These are phyloP conservation scores for Nicotiana tabacum DNA, from an alignment of 257 asterid genomes.

Conservation along the genomic window DNA sequence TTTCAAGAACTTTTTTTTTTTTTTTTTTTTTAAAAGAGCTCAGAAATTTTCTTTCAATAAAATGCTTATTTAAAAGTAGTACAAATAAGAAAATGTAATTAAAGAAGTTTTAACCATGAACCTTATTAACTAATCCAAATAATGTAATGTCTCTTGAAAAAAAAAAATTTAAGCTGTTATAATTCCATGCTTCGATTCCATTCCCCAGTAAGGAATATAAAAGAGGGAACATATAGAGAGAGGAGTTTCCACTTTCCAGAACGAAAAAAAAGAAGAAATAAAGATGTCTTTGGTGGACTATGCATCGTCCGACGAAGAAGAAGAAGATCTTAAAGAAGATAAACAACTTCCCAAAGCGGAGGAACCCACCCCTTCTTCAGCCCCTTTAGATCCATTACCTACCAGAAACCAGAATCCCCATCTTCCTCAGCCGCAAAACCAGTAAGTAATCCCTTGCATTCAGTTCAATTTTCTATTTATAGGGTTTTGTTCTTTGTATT, in stretches of 20 bases:
- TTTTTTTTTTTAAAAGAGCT: no score
- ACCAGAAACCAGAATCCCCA: neutral
- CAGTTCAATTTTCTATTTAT: neutral
- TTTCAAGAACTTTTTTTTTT: no score
- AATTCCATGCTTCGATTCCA: neutral
- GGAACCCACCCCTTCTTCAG: neutral
- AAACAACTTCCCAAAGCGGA: neutral
- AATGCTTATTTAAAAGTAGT: no score
- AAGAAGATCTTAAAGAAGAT: constrained; percentile 8
- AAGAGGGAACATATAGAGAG: constrained; percentile 1
- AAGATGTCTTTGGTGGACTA: constrained; percentile 82
- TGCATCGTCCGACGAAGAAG: constrained; percentile 47
- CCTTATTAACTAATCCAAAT: no score
- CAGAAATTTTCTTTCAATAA: no score
- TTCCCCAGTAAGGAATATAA: neutral
- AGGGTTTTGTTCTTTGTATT: constrained; percentile 9
- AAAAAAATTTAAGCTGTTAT: neutral
- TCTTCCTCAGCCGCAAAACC: constrained; percentile 6
- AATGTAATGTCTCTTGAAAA: neutral
- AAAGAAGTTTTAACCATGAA: no score
- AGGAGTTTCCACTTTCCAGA: neutral
- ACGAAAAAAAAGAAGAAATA: neutral
- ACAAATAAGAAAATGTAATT: no score
- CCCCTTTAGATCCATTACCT: neutral
- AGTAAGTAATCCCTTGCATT: constrained; percentile 8